Percentiles rank a stretch among this genome's conserved stretches.
phyloP scores from a whole-genome alignment of 2,329 filamentous ascomycete species.

The Trematosphaeria pertusa region DNA sequence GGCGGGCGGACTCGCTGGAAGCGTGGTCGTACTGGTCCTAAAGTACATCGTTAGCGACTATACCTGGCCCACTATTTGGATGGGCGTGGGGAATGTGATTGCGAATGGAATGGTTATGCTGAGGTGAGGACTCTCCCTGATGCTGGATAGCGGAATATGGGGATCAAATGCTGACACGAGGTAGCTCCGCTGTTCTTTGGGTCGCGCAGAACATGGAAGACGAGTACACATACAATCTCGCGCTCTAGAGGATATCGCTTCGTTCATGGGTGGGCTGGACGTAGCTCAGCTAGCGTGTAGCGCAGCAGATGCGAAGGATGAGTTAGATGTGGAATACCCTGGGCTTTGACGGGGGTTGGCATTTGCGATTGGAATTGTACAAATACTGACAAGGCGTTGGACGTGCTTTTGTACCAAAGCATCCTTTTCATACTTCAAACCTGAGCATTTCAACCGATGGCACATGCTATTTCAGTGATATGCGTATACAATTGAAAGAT shows the following conservation, averaged over 20 bases:
- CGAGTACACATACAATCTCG: constrained; percentile 74
- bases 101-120: constrained; percentile 71
- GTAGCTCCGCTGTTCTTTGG: constrained; percentile 70
- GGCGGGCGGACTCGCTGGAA: constrained; percentile 71
- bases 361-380: constrained; percentile 17
- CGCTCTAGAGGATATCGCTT: constrained; percentile 54
- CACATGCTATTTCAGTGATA: too few relatives aligned
- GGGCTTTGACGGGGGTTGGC: background rate
- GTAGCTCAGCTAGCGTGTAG: constrained; percentile 2
- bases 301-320: background rate
- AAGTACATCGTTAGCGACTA: constrained; percentile 70
- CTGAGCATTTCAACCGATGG: background rate
- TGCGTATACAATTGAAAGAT: constrained; percentile 4
- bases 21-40: constrained; percentile 71
- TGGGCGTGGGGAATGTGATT: constrained; percentile 71
- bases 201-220: constrained; percentile 76
- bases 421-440: background rate
- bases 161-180: constrained; percentile 26
- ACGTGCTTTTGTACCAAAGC: constrained; percentile 4
- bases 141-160: background rate
- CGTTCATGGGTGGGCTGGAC: background rate
- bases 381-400: constrained; percentile 19
- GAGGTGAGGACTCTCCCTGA: constrained; percentile 57
- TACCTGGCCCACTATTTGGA: constrained; percentile 68
- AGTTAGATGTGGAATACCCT: constrained; percentile 3